phyloP scores from a whole-genome alignment of 305 asterid species.

The Plantago lanceolata region DNA sequence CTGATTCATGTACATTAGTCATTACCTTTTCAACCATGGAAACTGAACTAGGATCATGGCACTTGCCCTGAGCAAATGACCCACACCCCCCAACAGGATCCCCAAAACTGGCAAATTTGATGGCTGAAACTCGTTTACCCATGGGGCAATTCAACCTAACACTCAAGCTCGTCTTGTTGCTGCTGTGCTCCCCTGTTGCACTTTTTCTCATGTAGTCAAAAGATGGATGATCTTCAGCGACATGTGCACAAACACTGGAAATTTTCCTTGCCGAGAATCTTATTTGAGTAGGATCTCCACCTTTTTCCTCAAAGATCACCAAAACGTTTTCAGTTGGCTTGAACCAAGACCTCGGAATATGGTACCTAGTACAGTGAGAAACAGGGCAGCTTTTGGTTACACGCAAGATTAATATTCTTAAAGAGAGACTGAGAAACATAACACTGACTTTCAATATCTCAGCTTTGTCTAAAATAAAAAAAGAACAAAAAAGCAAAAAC shows the following conservation, averaged over 20 bases:
- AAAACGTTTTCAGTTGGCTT: constrained; percentile 68
- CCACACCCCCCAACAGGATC: constrained; percentile 68
- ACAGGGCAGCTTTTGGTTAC: constrained; percentile 1
- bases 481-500: too few species aligned
- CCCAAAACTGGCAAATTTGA: constrained; percentile 72
- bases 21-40: constrained; percentile 48
- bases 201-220: constrained; percentile 31
- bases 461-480: background rate
- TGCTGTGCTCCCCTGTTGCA: constrained; percentile 24
- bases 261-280: constrained; percentile 53
- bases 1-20: constrained; percentile 12
- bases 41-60: constrained; percentile 53
- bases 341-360: constrained; percentile 89
- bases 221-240: constrained; percentile 64
- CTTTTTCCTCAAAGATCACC: constrained; percentile 85
- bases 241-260: constrained; percentile 44
- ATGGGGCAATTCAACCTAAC: constrained; percentile 50
- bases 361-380: constrained; percentile 57
- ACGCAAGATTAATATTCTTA: background rate
- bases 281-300: constrained; percentile 75
- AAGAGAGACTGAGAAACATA: constrained; percentile 4
- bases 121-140: constrained; percentile 36
- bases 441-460: background rate
- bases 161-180: constrained; percentile 23
- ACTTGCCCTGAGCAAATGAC: constrained; percentile 46